phyloP scores from a whole-genome alignment of 176 grass and related monocot genomes.

The Aegilops speltoides region DNA sequence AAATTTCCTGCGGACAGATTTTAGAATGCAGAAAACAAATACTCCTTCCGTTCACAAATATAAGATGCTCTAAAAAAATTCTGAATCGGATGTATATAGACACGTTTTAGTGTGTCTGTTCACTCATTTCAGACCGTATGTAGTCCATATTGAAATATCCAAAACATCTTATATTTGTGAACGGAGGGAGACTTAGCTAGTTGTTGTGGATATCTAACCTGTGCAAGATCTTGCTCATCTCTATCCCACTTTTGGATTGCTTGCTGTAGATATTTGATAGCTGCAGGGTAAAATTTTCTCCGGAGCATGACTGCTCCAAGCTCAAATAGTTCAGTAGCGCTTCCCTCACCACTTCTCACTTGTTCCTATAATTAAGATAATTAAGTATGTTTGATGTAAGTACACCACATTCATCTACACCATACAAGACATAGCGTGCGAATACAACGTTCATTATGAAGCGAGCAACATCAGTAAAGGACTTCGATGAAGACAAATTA shows the following conservation, averaged over 20 bases:
- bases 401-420: not conserved
- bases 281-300: constrained; percentile 95
- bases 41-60: too few relatives aligned
- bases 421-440: not conserved
- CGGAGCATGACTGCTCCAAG: constrained; percentile 98
- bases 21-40: not conserved
- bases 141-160: too few relatives aligned
- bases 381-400: not conserved
- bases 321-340: constrained; percentile 89
- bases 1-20: not conserved
- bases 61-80: too few relatives aligned
- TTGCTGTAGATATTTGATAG: constrained; percentile 87
- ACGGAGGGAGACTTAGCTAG: not conserved
- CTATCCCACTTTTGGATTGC: constrained; percentile 97
- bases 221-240: constrained; percentile 90
- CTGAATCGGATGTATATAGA: too few relatives aligned
- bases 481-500: not conserved
- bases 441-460: not conserved
- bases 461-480: not conserved
- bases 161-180: too few relatives aligned
- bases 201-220: constrained; percentile 50
- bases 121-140: too few relatives aligned
- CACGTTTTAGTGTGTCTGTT: too few relatives aligned
- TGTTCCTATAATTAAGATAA: constrained; percentile 58
- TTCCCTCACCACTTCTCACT: constrained; percentile 95